phyloP scores from a whole-genome alignment of 2,329 filamentous ascomycete genomes.

The Emmonsiellopsis sp. region DNA sequence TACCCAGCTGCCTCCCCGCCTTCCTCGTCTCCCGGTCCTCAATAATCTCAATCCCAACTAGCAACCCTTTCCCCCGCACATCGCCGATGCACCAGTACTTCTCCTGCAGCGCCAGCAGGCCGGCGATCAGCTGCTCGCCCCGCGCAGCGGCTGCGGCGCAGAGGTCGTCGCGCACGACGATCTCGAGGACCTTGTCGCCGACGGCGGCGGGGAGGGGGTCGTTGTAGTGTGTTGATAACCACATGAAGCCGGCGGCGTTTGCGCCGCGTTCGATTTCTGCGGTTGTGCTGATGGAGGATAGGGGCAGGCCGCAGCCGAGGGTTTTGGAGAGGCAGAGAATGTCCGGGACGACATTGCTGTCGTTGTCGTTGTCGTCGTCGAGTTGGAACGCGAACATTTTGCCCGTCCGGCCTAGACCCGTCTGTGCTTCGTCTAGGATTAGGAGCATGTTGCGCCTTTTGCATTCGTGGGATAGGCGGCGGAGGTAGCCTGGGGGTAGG shows the following conservation, averaged over 20 bases:
- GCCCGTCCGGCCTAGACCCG: constrained; percentile 47
- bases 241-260: constrained; percentile 40
- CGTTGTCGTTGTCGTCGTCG: constrained; percentile 20
- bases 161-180: constrained; percentile 48
- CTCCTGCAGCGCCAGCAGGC: constrained; percentile 36
- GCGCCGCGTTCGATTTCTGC: constrained; percentile 43
- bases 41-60: constrained; percentile 52
- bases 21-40: constrained; percentile 38
- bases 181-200: constrained; percentile 52
- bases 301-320: constrained; percentile 50
- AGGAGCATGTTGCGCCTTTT: constrained; percentile 47
- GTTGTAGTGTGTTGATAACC: constrained; percentile 54
- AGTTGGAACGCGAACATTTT: constrained; percentile 52
- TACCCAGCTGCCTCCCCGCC: constrained; percentile 40
- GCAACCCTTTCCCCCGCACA: constrained; percentile 49
- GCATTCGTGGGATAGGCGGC: constrained; percentile 45
- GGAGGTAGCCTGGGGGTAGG: constrained; percentile 50
- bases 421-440: constrained; percentile 53
- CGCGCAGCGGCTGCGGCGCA: constrained; percentile 36
- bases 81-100: constrained; percentile 55
- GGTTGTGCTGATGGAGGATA: constrained; percentile 49
- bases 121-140: constrained; percentile 39
- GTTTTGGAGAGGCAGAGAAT: constrained; percentile 55
- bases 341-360: constrained; percentile 41
- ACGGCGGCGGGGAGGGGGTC: constrained; percentile 53